These are phyloP conservation scores for Pterulicium gracile DNA, from an alignment of 1,284 basidiomycete genomes.

Conservation along the genomic window DNA sequence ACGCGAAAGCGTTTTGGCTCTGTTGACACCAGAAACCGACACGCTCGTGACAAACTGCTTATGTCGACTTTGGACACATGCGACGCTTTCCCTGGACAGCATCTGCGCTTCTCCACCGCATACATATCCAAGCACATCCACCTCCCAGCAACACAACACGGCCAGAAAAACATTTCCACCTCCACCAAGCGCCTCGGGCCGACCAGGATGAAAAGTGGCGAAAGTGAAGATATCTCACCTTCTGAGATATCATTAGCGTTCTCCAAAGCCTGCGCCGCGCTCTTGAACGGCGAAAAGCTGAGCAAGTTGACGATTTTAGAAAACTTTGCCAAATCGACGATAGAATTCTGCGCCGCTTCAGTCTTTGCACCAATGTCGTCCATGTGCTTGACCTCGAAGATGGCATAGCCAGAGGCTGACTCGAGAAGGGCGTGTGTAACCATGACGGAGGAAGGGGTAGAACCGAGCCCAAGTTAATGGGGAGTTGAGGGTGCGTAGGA, in stretches of 20 bases:
- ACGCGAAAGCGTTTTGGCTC: no score
- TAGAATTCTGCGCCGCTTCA: conserved; percentile 76
- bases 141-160: no score
- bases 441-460: conserved; percentile 24
- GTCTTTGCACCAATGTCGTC: conserved; percentile 88
- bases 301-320: conserved; percentile 88
- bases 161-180: no score
- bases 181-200: no score
- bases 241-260: conserved; percentile 97
- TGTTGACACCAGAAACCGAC: no score
- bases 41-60: no score
- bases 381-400: conserved; percentile 84
- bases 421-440: conserved; percentile 91
- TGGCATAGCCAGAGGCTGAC: conserved; percentile 89
- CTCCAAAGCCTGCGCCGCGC: conserved; percentile 90
- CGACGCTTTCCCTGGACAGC: no score
- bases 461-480: no score
- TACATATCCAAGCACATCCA: no score
- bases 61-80: no score
- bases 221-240: conserved; percentile 40
- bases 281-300: conserved; percentile 94
- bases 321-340: conserved; percentile 85
- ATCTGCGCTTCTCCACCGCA: no score
- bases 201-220: conserved; percentile 5
- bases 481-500: conserved; percentile 15